Conservation (phyloP, 73 alveolate genomes). For the Paraurostyla sp. region DNA sequence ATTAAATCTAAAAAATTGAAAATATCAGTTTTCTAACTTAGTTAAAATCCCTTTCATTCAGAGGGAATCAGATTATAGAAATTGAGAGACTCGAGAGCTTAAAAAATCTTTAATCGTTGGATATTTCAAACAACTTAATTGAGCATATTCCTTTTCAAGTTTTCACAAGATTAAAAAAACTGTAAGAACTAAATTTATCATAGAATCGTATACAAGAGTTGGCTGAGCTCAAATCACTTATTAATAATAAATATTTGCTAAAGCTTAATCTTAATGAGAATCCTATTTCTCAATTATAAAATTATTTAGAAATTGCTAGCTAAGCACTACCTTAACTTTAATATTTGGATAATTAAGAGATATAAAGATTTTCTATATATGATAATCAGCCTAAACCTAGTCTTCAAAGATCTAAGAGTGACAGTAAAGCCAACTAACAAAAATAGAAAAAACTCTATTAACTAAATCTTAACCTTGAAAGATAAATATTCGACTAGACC, state of each 20-base stretch:
- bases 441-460: not conserved
- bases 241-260: not conserved
- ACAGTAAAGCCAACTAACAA: not conserved
- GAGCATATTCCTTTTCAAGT: not conserved
- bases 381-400: too few species aligned
- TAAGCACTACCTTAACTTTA: not conserved
- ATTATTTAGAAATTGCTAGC: not conserved
- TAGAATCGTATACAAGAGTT: not conserved
- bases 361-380: too few species aligned
- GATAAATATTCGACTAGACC: not conserved
- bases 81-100: slow-evolving; percentile 28
- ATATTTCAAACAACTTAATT: not conserved
- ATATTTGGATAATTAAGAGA: not conserved
- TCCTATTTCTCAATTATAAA: not conserved
- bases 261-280: not conserved
- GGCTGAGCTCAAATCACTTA: not conserved
- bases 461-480: slow-evolving; percentile 2
- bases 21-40: slow-evolving; percentile 11
- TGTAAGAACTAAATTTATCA: not conserved
- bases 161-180: not conserved
- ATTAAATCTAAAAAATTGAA: slow-evolving; percentile 16
- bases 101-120: not conserved
- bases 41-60: not conserved
- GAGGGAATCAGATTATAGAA: not conserved
- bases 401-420: slow-evolving; percentile 4